These are phyloP conservation scores for Nicotiana benthamiana DNA, from an alignment of 257 asterid species.

Conservation along the genomic window DNA sequence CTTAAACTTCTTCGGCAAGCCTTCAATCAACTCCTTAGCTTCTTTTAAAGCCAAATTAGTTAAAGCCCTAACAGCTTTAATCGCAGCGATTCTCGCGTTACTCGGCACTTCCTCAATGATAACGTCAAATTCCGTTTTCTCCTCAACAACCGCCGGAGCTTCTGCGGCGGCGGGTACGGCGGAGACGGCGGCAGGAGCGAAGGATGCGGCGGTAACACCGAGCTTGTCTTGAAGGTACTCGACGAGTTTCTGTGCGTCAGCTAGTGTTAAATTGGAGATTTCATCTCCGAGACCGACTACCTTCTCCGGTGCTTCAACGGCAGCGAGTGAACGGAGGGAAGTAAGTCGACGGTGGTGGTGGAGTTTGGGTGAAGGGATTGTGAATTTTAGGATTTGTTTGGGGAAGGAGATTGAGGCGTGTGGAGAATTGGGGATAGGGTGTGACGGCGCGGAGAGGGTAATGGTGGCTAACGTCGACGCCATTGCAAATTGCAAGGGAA, in stretches of 20 bases:
- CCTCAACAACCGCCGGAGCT: conserved; percentile 60
- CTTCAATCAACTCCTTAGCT: conserved; percentile 86
- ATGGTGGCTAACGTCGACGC: conserved; percentile 55
- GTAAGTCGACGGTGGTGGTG: conserved; percentile 31
- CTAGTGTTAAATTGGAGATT: conserved; percentile 63
- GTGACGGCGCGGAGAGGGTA: conserved; percentile 35
- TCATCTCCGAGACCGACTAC: conserved; percentile 73
- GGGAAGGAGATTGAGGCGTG: conserved; percentile 22
- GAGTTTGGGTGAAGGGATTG: conserved; percentile 25
- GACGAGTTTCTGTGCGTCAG: conserved; percentile 91
- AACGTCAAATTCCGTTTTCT: conserved; percentile 89
- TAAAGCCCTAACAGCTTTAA: conserved; percentile 79
- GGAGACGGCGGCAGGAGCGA: conserved; percentile 60
- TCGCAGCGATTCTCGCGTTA: conserved; percentile 63
- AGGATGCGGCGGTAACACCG: conserved; percentile 87
- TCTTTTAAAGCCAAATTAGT: conserved; percentile 77
- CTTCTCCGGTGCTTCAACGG: conserved; percentile 80
- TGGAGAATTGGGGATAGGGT: conserved; percentile 15
- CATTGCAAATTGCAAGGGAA: conserved; percentile 19
- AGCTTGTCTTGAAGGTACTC: conserved; percentile 93
- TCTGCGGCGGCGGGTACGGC: conserved; percentile 35
- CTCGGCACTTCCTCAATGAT: conserved; percentile 86
- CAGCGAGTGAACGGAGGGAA: conserved; percentile 49
- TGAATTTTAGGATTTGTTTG: conserved; percentile 28
- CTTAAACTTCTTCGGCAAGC: conserved; percentile 85